A percentile compares a stretch with the other conserved stretches of the same genome.
Conservation (phyloP, 305 asterid genomes). For the Rubia balearica region DNA sequence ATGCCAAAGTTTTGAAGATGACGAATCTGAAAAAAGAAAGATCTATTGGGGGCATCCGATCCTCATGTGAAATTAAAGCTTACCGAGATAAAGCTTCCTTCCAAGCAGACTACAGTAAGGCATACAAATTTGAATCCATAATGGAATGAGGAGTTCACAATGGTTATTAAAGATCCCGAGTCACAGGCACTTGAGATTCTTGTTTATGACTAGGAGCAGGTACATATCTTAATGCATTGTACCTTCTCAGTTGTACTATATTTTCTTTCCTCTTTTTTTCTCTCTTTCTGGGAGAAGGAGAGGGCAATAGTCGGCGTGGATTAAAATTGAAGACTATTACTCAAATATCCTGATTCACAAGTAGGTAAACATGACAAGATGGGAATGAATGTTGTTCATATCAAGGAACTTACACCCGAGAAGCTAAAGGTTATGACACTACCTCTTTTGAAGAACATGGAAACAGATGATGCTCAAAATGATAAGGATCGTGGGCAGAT, state of each 20-base stretch:
- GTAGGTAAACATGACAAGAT: slow-evolving; percentile 92
- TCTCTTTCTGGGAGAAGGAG: not conserved
- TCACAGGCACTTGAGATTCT: slow-evolving; percentile 67
- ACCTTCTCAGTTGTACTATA: not conserved
- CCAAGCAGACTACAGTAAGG: slow-evolving; percentile 83
- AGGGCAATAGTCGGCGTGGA: not conserved
- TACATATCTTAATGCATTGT: slow-evolving; percentile 19
- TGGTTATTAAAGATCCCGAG: slow-evolving; percentile 80
- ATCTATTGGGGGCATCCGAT: slow-evolving; percentile 82
- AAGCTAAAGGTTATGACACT: slow-evolving; percentile 60
- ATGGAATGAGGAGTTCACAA: slow-evolving; percentile 90
- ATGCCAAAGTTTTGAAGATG: slow-evolving; percentile 77
- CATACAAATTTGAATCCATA: slow-evolving; percentile 87
- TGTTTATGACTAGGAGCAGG: slow-evolving; percentile 98
- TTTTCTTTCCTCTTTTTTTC: not conserved
- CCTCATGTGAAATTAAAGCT: slow-evolving; percentile 90
- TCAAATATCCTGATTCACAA: slow-evolving; percentile 25
- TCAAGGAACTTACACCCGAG: slow-evolving; percentile 78
- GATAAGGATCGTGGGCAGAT: slow-evolving; percentile 90
- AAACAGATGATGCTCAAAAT: slow-evolving; percentile 56
- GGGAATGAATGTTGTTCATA: slow-evolving; percentile 81
- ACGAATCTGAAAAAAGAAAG: slow-evolving; percentile 81
- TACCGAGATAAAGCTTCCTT: slow-evolving; percentile 86
- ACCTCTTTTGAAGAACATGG: slow-evolving; percentile 76
- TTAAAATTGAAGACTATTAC: not conserved